A percentile compares a stretch with the other conserved stretches of the same genome.
Evolutionary conservation across 2,329 filamentous ascomycete genomes (phyloP).

Genomic region (Pyrenophora teres): DNA sequence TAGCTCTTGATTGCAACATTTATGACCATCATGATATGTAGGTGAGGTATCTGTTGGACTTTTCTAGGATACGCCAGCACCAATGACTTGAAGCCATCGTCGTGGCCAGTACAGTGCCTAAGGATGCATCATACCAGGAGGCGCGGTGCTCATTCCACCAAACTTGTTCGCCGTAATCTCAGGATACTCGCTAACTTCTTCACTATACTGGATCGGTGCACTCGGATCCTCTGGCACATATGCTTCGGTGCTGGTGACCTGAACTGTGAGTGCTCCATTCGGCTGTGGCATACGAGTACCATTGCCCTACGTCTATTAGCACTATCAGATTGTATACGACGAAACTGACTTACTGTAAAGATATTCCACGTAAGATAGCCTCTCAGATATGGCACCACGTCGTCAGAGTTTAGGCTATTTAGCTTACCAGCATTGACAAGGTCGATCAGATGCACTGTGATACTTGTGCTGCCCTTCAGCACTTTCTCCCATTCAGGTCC

Average conservation of each 20-base stretch:
- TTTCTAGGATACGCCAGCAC: too few relatives aligned
- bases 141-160: background rate
- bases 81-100: too few relatives aligned
- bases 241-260: conserved; percentile 22
- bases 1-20: too few relatives aligned
- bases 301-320: background rate
- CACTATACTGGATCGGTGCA: conserved; percentile 22
- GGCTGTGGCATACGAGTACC: conserved; percentile 11
- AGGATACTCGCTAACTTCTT: conserved; percentile 17
- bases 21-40: too few relatives aligned
- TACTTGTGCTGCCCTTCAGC: conserved; percentile 23
- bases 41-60: too few relatives aligned
- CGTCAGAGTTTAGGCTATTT: conserved; percentile 21
- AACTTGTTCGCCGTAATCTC: background rate
- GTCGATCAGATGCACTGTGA: conserved; percentile 36
- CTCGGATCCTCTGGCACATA: conserved; percentile 22
- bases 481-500: background rate
- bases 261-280: conserved; percentile 19
- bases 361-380: conserved; percentile 37
- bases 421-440: conserved; percentile 24
- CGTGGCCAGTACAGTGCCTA: too few relatives aligned
- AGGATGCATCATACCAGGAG: background rate
- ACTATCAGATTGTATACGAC: background rate
- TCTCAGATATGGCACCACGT: conserved; percentile 36
- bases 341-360: conserved; percentile 23